phyloP scores from a whole-genome alignment of 257 asterid species.

The Lavandula angustifolia region DNA sequence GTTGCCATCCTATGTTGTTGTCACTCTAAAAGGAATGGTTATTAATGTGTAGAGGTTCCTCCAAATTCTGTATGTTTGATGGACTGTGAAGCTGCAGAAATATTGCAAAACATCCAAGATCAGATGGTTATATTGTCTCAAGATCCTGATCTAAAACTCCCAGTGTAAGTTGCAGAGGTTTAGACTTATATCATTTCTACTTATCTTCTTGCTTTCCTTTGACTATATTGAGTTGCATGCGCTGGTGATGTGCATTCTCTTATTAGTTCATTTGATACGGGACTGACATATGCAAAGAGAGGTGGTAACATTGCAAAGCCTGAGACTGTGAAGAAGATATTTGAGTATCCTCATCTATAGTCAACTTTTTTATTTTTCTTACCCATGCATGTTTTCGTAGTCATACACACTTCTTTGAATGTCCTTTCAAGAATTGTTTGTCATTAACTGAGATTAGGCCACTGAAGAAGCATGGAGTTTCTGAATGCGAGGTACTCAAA shows the following conservation, averaged over 20 bases:
- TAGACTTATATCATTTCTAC: slow-evolving; percentile 18
- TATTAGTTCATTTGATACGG: slow-evolving; percentile 76
- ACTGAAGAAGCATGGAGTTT: slow-evolving; percentile 67
- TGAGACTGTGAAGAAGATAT: slow-evolving; percentile 56
- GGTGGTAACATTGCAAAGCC: slow-evolving; percentile 50
- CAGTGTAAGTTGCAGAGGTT: slow-evolving; percentile 59
- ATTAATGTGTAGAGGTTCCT: slow-evolving; percentile 58
- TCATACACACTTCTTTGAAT: slow-evolving; percentile 7
- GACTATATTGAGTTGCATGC: neutral
- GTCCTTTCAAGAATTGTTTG: slow-evolving; percentile 35
- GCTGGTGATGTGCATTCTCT: slow-evolving; percentile 24
- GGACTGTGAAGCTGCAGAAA: slow-evolving; percentile 91
- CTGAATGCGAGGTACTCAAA: slow-evolving; percentile 73
- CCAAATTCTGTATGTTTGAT: slow-evolving; percentile 63
- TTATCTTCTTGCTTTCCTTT: neutral
- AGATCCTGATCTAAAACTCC: slow-evolving; percentile 78
- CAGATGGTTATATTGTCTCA: slow-evolving; percentile 71
- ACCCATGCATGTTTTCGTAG: neutral
- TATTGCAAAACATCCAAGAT: slow-evolving; percentile 72
- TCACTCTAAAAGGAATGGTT: slow-evolving; percentile 33
- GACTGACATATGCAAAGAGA: slow-evolving; percentile 74
- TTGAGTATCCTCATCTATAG: slow-evolving; percentile 71
- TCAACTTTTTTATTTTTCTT: neutral
- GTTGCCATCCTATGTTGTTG: slow-evolving; percentile 16
- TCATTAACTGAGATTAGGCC: slow-evolving; percentile 70